These are phyloP conservation scores for Melocanna baccifera DNA, from an alignment of 176 grass and related monocot genomes.

Conservation along the genomic window DNA sequence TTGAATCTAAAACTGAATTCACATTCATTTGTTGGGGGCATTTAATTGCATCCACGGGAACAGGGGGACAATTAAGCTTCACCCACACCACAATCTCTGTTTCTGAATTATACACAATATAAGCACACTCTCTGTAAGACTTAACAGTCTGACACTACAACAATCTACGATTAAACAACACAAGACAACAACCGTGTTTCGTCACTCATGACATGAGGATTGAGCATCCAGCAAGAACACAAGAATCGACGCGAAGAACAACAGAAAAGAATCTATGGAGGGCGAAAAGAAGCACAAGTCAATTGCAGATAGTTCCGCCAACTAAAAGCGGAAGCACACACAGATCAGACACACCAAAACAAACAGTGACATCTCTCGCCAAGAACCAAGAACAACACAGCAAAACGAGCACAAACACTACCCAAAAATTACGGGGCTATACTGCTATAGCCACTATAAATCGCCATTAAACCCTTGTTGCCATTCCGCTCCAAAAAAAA, in stretches of 20 bases:
- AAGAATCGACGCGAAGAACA: background rate
- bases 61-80: background rate
- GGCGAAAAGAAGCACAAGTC: background rate
- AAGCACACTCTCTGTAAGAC: background rate
- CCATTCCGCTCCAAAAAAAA: background rate
- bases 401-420: background rate
- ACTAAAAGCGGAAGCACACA: background rate
- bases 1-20: background rate
- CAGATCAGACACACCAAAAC: background rate
- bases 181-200: background rate
- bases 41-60: no score
- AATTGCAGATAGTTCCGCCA: background rate
- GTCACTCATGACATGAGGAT: background rate
- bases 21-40: no score
- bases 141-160: background rate
- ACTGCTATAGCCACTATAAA: background rate
- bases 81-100: background rate
- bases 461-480: background rate
- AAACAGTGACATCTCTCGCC: background rate
- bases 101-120: no score
- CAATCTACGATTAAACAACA: background rate
- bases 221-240: background rate
- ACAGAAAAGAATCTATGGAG: background rate
- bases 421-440: background rate
- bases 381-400: background rate